These are phyloP conservation scores for Naganishia vishniacii DNA, from an alignment of 768 basidiomycete species.

Conservation along the genomic window DNA sequence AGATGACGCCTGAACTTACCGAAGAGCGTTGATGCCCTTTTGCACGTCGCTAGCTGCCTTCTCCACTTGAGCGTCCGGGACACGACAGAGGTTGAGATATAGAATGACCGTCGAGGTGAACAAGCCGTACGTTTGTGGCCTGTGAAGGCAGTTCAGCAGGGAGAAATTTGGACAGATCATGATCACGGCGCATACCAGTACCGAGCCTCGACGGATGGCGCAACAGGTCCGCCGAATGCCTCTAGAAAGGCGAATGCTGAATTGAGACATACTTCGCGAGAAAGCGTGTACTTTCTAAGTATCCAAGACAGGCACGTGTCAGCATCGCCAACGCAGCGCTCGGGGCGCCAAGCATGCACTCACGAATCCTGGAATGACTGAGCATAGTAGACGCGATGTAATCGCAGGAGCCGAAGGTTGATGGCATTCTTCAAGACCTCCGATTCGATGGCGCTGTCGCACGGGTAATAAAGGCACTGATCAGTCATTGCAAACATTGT, in stretches of 20 bases:
- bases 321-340: background rate
- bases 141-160: background rate
- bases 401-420: constrained; percentile 15
- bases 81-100: constrained; percentile 16
- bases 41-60: constrained; percentile 12
- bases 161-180: background rate
- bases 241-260: constrained; percentile 17
- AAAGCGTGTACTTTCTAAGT: constrained; percentile 14
- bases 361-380: constrained; percentile 20
- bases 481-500: background rate
- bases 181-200: background rate
- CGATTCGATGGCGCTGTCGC: constrained; percentile 17
- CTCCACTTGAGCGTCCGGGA: background rate
- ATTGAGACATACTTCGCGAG: constrained; percentile 18
- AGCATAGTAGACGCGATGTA: constrained; percentile 21
- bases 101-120: constrained; percentile 22
- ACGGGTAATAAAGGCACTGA: background rate
- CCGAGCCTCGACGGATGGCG: constrained; percentile 11
- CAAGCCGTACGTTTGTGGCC: constrained; percentile 19
- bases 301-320: background rate
- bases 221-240: constrained; percentile 11
- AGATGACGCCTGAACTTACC: constrained; percentile 10
- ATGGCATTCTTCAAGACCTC: constrained; percentile 10
- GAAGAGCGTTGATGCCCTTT: constrained; percentile 19
- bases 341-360: background rate